These are phyloP conservation scores for Bipolaris cookei DNA, from an alignment of 2,329 filamentous ascomycete species.

Conservation along the genomic window DNA sequence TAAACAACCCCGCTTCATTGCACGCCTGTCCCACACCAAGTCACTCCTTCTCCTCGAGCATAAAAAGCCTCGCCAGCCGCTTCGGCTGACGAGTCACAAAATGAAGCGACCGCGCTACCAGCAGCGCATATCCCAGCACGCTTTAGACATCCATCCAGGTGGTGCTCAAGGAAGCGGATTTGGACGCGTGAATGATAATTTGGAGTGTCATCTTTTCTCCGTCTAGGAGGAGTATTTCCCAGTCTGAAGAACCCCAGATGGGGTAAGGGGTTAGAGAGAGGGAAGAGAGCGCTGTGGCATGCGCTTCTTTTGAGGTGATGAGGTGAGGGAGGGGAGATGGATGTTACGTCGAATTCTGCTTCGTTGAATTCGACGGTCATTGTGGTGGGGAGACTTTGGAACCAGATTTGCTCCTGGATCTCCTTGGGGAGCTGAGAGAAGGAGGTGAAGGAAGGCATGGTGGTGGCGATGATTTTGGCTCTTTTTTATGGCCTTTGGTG, in stretches of 20 bases:
- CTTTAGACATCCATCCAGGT: conserved; percentile 23
- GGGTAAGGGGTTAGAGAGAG: conserved; percentile 7
- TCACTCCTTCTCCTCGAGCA: conserved; percentile 21
- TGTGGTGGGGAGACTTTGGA: conserved; percentile 1
- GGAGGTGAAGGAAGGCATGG: conserved; percentile 4
- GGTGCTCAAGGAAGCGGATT: conserved; percentile 12
- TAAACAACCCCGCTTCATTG: conserved; percentile 18
- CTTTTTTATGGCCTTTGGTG: not conserved
- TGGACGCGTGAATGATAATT: conserved; percentile 15
- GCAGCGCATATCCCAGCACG: conserved; percentile 18
- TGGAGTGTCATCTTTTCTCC: conserved; percentile 14
- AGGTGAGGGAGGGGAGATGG: conserved; percentile 13
- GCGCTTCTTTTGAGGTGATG: conserved; percentile 15
- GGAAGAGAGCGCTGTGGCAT: conserved; percentile 6
- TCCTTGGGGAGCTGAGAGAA: conserved; percentile 10
- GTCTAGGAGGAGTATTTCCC: conserved; percentile 14
- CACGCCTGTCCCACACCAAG: conserved; percentile 20
- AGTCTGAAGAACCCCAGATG: conserved; percentile 15
- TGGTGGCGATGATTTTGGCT: not conserved
- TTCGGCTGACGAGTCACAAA: conserved; percentile 16
- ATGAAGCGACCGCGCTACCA: conserved; percentile 10
- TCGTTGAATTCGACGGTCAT: conserved; percentile 9
- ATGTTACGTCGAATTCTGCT: conserved; percentile 13
- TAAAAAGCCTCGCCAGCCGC: conserved; percentile 20
- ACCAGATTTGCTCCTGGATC: conserved; percentile 7